Percentiles rank a stretch among this genome's conserved stretches.
Conservation (phyloP, 305 asterid genomes). For the Coffea humblotiana region DNA sequence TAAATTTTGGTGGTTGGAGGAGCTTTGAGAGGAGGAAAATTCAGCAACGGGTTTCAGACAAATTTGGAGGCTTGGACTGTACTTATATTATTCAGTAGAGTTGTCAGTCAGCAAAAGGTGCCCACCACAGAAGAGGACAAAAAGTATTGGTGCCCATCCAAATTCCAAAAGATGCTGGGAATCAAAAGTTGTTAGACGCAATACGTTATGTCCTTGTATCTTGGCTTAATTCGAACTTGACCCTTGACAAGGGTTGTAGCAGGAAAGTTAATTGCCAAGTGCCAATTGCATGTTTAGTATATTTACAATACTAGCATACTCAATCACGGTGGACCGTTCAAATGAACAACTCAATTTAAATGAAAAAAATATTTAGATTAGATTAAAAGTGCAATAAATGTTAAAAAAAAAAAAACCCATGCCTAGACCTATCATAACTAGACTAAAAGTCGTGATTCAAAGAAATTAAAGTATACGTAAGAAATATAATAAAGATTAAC, state of each 20-base stretch:
- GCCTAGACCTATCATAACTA: not conserved
- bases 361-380: no score
- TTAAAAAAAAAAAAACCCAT: no score
- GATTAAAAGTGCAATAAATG: no score
- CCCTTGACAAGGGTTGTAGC: not conserved
- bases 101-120: not conserved
- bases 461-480: no score
- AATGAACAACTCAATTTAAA: not conserved
- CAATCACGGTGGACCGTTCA: not conserved
- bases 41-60: constrained; percentile 22
- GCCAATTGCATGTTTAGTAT: no score
- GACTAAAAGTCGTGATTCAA: not conserved
- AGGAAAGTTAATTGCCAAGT: not conserved
- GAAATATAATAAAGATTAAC: no score
- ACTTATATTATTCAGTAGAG: not conserved
- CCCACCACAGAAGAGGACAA: constrained; percentile 1
- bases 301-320: no score
- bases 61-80: constrained; percentile 11
- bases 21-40: constrained; percentile 14
- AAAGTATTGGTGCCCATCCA: constrained; percentile 18
- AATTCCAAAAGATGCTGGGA: constrained; percentile 3
- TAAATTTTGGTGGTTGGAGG: constrained; percentile 21
- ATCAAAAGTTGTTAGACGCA: not conserved
- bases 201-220: constrained; percentile 8
- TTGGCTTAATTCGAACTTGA: not conserved